phyloP scores from a whole-genome alignment of 768 basidiomycete genomes.

The Roridomyces roridus region DNA sequence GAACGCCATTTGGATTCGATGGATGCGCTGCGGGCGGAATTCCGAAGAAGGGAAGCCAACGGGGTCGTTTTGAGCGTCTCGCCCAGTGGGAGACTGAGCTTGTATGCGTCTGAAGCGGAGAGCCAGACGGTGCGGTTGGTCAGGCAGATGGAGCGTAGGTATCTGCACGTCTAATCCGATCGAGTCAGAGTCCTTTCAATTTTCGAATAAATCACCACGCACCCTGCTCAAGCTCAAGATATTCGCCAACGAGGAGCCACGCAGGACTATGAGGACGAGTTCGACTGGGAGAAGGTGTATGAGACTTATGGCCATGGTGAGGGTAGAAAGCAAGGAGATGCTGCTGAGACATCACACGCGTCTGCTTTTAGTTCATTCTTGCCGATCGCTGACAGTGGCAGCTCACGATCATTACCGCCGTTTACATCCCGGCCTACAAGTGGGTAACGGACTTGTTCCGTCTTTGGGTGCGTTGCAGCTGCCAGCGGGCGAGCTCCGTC shows the following conservation, averaged over 20 bases:
- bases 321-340: no score
- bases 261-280: conserved; percentile 13
- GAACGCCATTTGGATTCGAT: conserved; percentile 4
- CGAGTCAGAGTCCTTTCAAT: background rate
- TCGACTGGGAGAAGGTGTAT: conserved; percentile 23
- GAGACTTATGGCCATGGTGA: no score
- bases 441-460: no score
- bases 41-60: conserved; percentile 2
- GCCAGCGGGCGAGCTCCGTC: no score
- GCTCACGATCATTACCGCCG: no score
- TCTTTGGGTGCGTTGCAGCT: no score
- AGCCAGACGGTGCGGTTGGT: conserved; percentile 14
- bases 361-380: no score
- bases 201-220: background rate
- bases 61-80: conserved; percentile 20
- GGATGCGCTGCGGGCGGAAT: conserved; percentile 9
- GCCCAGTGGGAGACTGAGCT: conserved; percentile 13
- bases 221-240: conserved; percentile 16
- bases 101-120: conserved; percentile 12
- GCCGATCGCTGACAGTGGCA: background rate
- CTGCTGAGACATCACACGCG: no score
- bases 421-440: no score
- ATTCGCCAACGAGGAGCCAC: conserved; percentile 7
- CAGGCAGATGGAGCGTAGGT: conserved; percentile 13
- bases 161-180: conserved; percentile 6